Conservation (phyloP, 768 basidiomycete species). For the Boletales sp. region DNA sequence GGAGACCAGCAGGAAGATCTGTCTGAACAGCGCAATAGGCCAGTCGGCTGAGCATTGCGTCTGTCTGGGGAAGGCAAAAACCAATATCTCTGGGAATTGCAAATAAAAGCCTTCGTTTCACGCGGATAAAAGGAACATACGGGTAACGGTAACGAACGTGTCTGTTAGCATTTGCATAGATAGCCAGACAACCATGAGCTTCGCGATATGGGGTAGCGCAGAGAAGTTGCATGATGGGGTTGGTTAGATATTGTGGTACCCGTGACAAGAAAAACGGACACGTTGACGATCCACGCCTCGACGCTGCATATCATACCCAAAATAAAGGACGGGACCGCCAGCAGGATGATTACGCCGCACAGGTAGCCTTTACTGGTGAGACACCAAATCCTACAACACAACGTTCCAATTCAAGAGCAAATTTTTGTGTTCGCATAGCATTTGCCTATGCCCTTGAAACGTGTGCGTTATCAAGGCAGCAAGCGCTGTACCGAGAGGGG, state of each 20-base stretch:
- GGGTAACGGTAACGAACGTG: conserved; percentile 33
- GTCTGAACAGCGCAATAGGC: conserved; percentile 54
- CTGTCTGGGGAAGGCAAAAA: conserved; percentile 35
- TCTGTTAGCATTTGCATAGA: conserved; percentile 43
- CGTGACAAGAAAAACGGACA: conserved; percentile 27
- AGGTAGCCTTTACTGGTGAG: conserved; percentile 14
- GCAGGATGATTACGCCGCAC: conserved; percentile 29
- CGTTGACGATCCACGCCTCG: conserved; percentile 39
- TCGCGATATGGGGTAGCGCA: conserved; percentile 37
- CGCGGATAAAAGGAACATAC: conserved; percentile 19
- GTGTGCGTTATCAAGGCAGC: conserved; percentile 46
- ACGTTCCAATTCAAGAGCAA: not conserved
- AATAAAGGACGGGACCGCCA: conserved; percentile 39
- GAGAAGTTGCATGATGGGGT: conserved; percentile 30
- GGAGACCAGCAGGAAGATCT: conserved; percentile 47
- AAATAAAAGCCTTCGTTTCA: not conserved
- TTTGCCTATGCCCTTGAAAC: conserved; percentile 44
- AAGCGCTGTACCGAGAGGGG: conserved; percentile 43
- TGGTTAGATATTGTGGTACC: not conserved
- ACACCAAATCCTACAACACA: conserved; percentile 6
- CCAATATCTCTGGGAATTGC: conserved; percentile 13
- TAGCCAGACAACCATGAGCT: conserved; percentile 45
- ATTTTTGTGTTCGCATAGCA: not conserved
- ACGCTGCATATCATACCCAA: conserved; percentile 45
- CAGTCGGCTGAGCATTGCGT: conserved; percentile 49